Percentiles rank a stretch among this genome's conserved stretches.
phyloP scores from a whole-genome alignment of 352 stramenopile genomes.

The Globisporangium carolinianum region DNA sequence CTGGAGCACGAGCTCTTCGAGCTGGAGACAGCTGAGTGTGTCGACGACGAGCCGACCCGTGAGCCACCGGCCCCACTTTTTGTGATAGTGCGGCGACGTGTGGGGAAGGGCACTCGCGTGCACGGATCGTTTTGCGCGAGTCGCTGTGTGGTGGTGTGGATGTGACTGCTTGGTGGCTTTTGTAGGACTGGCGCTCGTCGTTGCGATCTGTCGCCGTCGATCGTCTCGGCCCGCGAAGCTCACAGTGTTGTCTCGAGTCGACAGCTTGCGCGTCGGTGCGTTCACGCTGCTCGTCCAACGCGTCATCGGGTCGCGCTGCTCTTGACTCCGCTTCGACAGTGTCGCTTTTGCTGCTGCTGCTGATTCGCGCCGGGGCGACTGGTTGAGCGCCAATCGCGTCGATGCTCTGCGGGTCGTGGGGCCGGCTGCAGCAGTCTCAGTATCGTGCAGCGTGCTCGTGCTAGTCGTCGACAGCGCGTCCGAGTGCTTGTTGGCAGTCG shows the following conservation, averaged over 20 bases:
- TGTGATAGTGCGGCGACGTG: conserved; percentile 32
- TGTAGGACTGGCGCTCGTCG: background rate
- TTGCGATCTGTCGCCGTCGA: background rate
- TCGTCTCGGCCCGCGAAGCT: background rate
- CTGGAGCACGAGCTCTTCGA: conserved; percentile 53
- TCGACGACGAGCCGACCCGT: conserved; percentile 43
- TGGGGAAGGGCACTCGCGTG: background rate
- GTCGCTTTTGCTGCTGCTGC: background rate
- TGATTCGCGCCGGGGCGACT: background rate
- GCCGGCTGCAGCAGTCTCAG: background rate
- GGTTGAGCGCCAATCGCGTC: no score
- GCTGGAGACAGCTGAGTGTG: conserved; percentile 57
- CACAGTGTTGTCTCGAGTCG: background rate
- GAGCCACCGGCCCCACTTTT: conserved; percentile 53
- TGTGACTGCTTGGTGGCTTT: background rate
- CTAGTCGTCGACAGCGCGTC: no score
- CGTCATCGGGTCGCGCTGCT: background rate
- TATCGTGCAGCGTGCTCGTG: background rate
- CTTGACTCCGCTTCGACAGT: background rate
- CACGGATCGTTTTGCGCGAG: background rate
- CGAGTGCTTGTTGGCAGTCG: no score
- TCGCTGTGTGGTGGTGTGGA: background rate
- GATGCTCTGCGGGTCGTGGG: background rate
- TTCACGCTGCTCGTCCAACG: conserved; percentile 2
- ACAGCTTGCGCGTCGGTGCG: background rate